These are phyloP conservation scores for Mallotus repandus DNA, from an alignment of 441 rosid genomes.

Conservation along the genomic window DNA sequence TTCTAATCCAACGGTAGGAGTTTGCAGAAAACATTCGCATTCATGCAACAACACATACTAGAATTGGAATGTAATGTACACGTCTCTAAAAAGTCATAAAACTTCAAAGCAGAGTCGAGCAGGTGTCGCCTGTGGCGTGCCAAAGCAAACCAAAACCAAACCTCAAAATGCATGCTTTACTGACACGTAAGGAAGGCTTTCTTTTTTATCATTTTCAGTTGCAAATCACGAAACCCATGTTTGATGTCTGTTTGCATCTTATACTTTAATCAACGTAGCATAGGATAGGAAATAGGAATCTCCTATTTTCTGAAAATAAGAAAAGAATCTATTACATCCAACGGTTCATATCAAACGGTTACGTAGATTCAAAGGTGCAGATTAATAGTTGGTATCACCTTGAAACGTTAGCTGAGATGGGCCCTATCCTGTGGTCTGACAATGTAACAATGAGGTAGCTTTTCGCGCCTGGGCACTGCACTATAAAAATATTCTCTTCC, in stretches of 20 bases:
- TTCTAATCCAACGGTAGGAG: background rate
- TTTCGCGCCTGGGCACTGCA: background rate
- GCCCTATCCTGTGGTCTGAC: background rate
- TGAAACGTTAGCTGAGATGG: constrained; percentile 16
- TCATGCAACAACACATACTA: too few species aligned
- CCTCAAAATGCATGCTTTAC: constrained; percentile 10
- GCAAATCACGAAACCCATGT: constrained; percentile 3
- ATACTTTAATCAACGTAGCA: constrained; percentile 5
- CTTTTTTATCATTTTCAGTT: too few species aligned
- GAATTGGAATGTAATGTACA: too few species aligned
- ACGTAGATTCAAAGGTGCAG: too few species aligned
- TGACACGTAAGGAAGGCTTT: constrained; percentile 15
- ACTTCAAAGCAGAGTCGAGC: background rate
- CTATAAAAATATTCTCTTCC: too few species aligned
- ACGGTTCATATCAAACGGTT: background rate
- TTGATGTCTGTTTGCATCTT: background rate
- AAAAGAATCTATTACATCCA: background rate
- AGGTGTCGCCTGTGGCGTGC: constrained; percentile 23
- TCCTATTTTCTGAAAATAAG: background rate
- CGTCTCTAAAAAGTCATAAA: background rate
- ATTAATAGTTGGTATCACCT: too few species aligned
- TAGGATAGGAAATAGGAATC: background rate
- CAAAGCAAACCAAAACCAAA: background rate
- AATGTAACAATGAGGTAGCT: constrained; percentile 25
- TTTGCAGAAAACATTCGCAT: too few species aligned